These are phyloP conservation scores for Fragaria nilgerrensis DNA, from an alignment of 306 rosid genomes.

Conservation along the genomic window DNA sequence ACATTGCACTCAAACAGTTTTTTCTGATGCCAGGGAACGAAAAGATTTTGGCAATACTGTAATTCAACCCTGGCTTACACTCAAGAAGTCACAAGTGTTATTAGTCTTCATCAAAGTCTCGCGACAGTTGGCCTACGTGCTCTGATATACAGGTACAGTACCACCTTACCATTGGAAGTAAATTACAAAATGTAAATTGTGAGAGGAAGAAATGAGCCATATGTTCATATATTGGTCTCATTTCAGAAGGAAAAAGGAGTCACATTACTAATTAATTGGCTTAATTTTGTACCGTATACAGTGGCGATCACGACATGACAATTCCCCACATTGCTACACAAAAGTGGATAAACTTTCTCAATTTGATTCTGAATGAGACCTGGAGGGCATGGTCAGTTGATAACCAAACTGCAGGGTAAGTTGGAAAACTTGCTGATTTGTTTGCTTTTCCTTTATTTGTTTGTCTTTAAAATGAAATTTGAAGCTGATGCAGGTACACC, in stretches of 20 bases:
- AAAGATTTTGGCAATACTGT: constrained; percentile 26
- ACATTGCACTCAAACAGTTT: background rate
- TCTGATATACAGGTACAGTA: constrained; percentile 22
- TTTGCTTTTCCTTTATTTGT: background rate
- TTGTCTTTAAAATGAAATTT: background rate
- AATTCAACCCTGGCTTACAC: constrained; percentile 23
- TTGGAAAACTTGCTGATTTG: background rate
- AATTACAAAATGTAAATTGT: background rate
- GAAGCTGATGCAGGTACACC: constrained; percentile 3
- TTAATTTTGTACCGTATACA: constrained; percentile 11
- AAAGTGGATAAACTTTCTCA: constrained; percentile 15
- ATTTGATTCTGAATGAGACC: constrained; percentile 11
- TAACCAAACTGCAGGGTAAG: constrained; percentile 27
- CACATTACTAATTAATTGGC: background rate
- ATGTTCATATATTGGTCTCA: background rate
- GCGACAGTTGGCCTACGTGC: background rate
- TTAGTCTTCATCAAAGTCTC: constrained; percentile 14
- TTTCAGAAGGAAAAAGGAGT: background rate
- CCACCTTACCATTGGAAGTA: background rate
- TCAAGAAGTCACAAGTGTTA: constrained; percentile 10
- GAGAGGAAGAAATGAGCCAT: background rate
- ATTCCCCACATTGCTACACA: constrained; percentile 27
- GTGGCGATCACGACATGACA: constrained; percentile 28
- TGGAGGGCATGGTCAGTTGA: constrained; percentile 25
- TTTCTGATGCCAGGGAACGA: constrained; percentile 23